Evolutionary conservation across 345 rosid species (phyloP).

Genomic region (Fremontodendron californicum): DNA sequence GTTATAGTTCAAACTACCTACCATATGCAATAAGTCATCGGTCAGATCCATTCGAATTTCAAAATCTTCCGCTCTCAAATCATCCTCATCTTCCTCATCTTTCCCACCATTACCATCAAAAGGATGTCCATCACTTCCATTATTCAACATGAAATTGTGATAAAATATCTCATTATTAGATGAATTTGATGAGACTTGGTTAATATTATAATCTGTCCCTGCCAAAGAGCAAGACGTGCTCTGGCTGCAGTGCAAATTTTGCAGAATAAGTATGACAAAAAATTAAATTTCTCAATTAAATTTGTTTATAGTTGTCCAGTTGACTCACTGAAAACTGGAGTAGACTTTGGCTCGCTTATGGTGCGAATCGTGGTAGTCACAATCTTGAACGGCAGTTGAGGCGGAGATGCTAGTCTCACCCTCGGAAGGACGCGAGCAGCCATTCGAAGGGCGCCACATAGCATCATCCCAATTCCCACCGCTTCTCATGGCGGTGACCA

Average conservation of each 20-base stretch:
- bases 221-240: constrained; percentile 30
- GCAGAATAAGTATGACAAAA: neutral
- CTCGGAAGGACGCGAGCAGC: constrained; percentile 21
- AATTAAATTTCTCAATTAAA: neutral
- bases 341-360: constrained; percentile 74
- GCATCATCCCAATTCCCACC: constrained; percentile 22
- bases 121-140: constrained; percentile 38
- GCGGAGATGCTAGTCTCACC: constrained; percentile 57
- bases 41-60: constrained; percentile 89
- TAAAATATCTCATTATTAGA: constrained; percentile 40
- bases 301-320: neutral
- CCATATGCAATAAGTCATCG: constrained; percentile 92
- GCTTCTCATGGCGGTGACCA: constrained; percentile 22
- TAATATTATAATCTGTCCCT: constrained; percentile 30
- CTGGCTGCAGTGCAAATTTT: neutral
- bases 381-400: constrained; percentile 23
- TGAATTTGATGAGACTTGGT: constrained; percentile 29
- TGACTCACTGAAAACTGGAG: neutral
- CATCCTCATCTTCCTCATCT: constrained; percentile 46
- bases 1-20: constrained; percentile 21
- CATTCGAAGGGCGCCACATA: constrained; percentile 21
- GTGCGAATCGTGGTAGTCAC: constrained; percentile 44
- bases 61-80: constrained; percentile 43
- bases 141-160: constrained; percentile 60
- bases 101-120: constrained; percentile 35